Percentiles rank a stretch among this genome's conserved stretches.
Conservation (phyloP, 163 green algal species). For the Botryococcus braunii region DNA sequence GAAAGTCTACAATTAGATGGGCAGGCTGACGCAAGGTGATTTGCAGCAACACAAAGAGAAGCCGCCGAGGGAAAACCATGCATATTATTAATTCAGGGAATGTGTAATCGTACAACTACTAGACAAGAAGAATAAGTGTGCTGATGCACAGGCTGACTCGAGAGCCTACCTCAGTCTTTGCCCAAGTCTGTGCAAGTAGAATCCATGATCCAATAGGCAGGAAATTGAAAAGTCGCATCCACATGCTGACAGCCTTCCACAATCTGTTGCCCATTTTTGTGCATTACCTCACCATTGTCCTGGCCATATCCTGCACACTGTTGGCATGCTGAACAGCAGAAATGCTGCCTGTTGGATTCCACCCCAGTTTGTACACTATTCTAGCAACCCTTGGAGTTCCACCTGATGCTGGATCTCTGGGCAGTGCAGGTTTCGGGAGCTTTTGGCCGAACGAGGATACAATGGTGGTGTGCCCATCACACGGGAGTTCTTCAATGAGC, state of each 20-base stretch:
- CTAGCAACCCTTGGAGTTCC: background rate
- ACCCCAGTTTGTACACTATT: too few species aligned
- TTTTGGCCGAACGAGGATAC: constrained; percentile 16
- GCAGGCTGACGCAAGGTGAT: too few species aligned
- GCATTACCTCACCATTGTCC: background rate
- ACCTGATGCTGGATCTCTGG: background rate
- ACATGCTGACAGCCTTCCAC: too few species aligned
- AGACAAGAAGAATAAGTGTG: background rate
- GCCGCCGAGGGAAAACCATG: background rate
- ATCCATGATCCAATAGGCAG: too few species aligned
- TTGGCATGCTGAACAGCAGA: too few species aligned
- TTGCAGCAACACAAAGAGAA: constrained; percentile 27
- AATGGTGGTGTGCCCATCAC: constrained; percentile 43
- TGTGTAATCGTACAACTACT: background rate
- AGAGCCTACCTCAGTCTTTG: too few species aligned
- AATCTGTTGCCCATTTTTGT: too few species aligned
- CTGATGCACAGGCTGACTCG: background rate
- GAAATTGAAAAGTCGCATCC: too few species aligned
- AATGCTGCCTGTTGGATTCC: too few species aligned
- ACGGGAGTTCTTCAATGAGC: constrained; percentile 43
- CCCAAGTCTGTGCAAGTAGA: too few species aligned
- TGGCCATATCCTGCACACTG: background rate
- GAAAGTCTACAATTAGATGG: too few species aligned
- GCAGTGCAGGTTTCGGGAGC: background rate
- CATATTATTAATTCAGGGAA: background rate